These are phyloP conservation scores for Triticum monococcum DNA, from an alignment of 176 grass and related monocot genomes.

Conservation along the genomic window DNA sequence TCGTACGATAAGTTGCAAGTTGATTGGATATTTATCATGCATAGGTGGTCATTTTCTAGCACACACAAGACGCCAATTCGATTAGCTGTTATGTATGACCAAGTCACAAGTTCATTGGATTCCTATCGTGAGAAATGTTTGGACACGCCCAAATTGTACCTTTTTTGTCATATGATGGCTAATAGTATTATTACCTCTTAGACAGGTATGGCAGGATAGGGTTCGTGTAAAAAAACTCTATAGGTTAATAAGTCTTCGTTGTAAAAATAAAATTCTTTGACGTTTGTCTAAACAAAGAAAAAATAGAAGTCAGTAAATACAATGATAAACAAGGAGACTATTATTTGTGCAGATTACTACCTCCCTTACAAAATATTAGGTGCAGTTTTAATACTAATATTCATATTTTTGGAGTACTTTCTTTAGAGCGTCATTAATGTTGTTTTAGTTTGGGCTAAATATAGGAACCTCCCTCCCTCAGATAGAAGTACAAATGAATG, in stretches of 20 bases:
- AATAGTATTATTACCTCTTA: not conserved
- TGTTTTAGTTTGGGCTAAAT: not conserved
- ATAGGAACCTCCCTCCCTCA: not conserved
- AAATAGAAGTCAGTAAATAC: too few relatives aligned
- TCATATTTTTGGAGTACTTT: not conserved
- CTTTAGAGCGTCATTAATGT: not conserved
- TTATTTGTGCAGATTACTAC: not conserved
- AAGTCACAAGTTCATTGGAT: not conserved
- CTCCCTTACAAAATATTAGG: not conserved
- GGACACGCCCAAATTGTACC: not conserved
- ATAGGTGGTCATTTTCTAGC: not conserved
- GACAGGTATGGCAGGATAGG: not conserved
- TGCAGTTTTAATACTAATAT: not conserved
- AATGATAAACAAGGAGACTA: not conserved
- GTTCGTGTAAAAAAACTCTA: not conserved
- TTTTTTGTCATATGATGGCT: not conserved
- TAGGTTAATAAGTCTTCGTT: too few relatives aligned
- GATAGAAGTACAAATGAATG: not conserved
- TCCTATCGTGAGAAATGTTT: not conserved
- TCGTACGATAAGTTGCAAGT: too few relatives aligned
- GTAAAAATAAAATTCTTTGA: too few relatives aligned
- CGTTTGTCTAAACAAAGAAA: too few relatives aligned
- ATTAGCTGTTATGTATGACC: not conserved
- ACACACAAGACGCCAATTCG: too few relatives aligned
- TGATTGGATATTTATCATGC: not conserved